Evolutionary conservation across 352 stramenopile species (phyloP).

Genomic region (Chrysophaeum taylorii): DNA sequence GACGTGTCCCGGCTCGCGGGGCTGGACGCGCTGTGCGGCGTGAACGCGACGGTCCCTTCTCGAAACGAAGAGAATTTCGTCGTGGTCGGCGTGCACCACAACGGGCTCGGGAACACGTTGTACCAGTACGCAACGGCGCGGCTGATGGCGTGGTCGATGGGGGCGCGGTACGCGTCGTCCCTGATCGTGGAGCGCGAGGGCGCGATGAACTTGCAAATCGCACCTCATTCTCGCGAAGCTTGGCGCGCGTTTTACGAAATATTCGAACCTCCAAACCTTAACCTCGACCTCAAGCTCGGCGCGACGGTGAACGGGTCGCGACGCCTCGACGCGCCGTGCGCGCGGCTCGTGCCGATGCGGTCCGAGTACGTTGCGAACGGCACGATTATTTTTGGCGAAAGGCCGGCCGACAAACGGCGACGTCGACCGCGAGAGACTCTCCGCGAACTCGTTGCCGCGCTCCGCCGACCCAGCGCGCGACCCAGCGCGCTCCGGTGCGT

Average conservation of each 20-base stretch:
- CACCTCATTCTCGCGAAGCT: not conserved
- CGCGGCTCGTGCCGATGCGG: not conserved
- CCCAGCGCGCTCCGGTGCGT: not conserved
- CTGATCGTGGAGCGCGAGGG: not conserved
- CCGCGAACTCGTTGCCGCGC: not conserved
- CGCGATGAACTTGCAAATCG: not conserved
- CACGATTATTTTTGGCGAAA: not conserved
- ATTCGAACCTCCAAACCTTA: not conserved
- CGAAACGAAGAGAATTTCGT: not conserved
- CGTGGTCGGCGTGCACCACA: slow-evolving; percentile 3
- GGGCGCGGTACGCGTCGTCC: not conserved
- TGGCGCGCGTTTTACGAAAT: not conserved
- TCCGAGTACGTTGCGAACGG: not conserved
- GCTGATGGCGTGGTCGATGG: not conserved
- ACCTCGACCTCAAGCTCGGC: not conserved
- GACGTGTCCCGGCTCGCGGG: no score
- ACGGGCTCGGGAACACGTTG: slow-evolving; percentile 9
- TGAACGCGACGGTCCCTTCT: no score
- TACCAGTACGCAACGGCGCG: not conserved
- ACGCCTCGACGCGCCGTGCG: not conserved
- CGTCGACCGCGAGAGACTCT: not conserved
- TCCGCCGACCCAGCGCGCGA: not conserved
- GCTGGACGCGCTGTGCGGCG: no score
- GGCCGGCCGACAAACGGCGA: not conserved
- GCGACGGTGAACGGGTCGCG: not conserved